A percentile compares a stretch with the other conserved stretches of the same genome.
Conservation (phyloP, 1,284 basidiomycete species). For the Porodaedalea pini region DNA sequence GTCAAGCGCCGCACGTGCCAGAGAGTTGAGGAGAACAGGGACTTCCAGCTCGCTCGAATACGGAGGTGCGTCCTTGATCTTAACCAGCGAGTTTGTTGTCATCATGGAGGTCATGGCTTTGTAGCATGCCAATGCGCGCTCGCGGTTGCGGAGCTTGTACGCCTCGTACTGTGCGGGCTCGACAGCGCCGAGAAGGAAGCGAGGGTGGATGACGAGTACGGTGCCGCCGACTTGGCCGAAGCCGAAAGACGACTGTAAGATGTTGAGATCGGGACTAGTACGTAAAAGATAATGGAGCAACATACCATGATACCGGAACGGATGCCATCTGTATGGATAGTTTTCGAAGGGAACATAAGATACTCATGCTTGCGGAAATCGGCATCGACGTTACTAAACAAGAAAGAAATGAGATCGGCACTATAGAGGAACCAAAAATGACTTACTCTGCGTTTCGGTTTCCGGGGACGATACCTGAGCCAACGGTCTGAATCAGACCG, state of each 20-base stretch:
- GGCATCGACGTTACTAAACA: slow-evolving; percentile 82
- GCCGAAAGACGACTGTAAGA: slow-evolving; percentile 84
- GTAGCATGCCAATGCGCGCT: slow-evolving; percentile 77
- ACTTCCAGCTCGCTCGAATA: slow-evolving; percentile 87
- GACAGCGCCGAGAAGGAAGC: slow-evolving; percentile 84
- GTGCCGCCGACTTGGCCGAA: slow-evolving; percentile 99
- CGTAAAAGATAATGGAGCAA: slow-evolving; percentile 11
- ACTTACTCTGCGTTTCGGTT: slow-evolving; percentile 92
- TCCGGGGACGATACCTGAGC: slow-evolving; percentile 89
- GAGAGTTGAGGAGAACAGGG: slow-evolving; percentile 87
- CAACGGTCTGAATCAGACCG: slow-evolving; percentile 86
- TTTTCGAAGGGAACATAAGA: slow-evolving; percentile 96
- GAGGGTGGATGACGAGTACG: slow-evolving; percentile 85
- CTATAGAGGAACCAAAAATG: not conserved
- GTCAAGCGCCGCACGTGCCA: slow-evolving; percentile 83
- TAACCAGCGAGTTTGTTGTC: slow-evolving; percentile 89
- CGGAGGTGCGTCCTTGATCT: slow-evolving; percentile 93
- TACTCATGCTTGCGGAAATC: slow-evolving; percentile 87
- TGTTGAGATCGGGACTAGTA: slow-evolving; percentile 22
- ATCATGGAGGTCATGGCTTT: slow-evolving; percentile 94
- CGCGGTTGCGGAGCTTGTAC: slow-evolving; percentile 71
- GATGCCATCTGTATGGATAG: slow-evolving; percentile 91
- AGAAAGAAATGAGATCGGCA: slow-evolving; percentile 24
- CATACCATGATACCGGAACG: slow-evolving; percentile 84
- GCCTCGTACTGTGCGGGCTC: slow-evolving; percentile 69